A percentile compares a stretch with the other conserved stretches of the same genome.
These are phyloP conservation scores for Coemansia guatemalensis DNA, from an alignment of 192 early-diverging fungal species.

Conservation along the genomic window DNA sequence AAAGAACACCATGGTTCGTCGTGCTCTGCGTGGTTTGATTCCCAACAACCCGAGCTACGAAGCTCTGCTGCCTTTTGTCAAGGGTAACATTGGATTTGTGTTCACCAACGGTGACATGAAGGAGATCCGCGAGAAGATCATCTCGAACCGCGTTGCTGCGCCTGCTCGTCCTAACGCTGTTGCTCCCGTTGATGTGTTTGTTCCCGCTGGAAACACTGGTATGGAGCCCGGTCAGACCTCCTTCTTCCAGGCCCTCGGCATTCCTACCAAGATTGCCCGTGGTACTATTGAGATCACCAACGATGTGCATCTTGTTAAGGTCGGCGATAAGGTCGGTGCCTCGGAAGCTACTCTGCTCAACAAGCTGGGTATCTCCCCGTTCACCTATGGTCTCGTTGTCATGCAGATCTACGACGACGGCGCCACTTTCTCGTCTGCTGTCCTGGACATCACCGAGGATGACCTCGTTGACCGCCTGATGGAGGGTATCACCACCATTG, in stretches of 20 bases:
- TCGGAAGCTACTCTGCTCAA: conserved; percentile 98
- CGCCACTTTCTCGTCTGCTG: conserved; percentile 78
- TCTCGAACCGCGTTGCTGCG: conserved; percentile 92
- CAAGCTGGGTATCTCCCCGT: conserved; percentile 99
- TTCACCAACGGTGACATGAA: conserved; percentile 99
- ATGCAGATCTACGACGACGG: conserved; percentile 91
- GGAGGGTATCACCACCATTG: conserved; percentile 69
- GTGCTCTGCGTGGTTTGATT: conserved; percentile 65
- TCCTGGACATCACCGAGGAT: conserved; percentile 88
- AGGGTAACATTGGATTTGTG: conserved; percentile 98
- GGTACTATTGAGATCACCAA: conserved; percentile 99
- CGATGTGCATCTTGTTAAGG: conserved; percentile 91
- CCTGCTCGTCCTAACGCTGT: conserved; percentile 95
- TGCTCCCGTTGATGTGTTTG: conserved; percentile 90
- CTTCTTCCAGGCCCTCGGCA: conserved; percentile 99
- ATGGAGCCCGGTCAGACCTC: conserved; percentile 99
- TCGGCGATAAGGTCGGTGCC: conserved; percentile 91
- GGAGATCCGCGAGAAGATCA: conserved; percentile 86
- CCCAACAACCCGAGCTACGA: conserved; percentile 82
- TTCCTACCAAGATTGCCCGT: conserved; percentile 99
- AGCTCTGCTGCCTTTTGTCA: conserved; percentile 79
- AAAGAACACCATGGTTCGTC: conserved; percentile 99
- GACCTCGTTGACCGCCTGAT: conserved; percentile 67
- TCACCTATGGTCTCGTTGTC: conserved; percentile 98
- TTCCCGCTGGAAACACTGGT: conserved; percentile 98